Evolutionary conservation across 495 filamentous ascomycete genomes (phyloP).

Genomic region (Hyaloscypha hepaticicola): DNA sequence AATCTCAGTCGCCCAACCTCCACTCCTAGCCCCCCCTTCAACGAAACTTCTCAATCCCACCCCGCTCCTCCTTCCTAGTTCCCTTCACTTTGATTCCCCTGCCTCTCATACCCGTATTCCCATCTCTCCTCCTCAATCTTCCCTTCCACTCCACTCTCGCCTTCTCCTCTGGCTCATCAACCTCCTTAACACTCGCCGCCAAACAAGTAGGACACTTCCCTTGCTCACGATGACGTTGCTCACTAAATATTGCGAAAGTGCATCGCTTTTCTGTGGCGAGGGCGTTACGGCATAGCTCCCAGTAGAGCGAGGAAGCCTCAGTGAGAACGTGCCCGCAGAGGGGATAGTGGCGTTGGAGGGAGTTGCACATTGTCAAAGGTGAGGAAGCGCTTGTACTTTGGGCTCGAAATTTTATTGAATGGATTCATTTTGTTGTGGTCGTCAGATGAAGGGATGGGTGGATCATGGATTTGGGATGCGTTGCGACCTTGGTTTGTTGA

Average conservation of each 20-base stretch:
- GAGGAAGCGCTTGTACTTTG: too few species aligned
- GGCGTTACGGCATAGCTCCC: background rate
- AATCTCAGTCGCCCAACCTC: too few species aligned
- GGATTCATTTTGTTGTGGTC: too few species aligned
- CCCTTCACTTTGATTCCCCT: too few species aligned
- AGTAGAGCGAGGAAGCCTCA: background rate
- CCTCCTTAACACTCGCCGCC: background rate
- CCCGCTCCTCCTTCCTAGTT: background rate
- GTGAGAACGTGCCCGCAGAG: background rate
- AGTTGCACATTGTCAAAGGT: too few species aligned
- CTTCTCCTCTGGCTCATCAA: background rate
- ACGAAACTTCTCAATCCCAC: background rate
- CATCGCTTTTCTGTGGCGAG: background rate
- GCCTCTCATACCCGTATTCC: too few species aligned
- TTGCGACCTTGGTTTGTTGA: too few species aligned
- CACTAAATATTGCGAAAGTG: background rate
- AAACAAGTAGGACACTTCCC: background rate
- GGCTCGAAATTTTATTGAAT: too few species aligned
- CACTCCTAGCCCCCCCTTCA: background rate
- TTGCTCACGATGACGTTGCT: background rate
- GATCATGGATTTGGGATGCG: too few species aligned
- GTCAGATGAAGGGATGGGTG: too few species aligned
- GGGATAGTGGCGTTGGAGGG: too few species aligned
- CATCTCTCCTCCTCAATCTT: background rate
- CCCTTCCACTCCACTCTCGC: background rate